These are phyloP conservation scores for Echinochloa phyllopogon DNA, from an alignment of 176 grass and related monocot genomes.

Conservation along the genomic window DNA sequence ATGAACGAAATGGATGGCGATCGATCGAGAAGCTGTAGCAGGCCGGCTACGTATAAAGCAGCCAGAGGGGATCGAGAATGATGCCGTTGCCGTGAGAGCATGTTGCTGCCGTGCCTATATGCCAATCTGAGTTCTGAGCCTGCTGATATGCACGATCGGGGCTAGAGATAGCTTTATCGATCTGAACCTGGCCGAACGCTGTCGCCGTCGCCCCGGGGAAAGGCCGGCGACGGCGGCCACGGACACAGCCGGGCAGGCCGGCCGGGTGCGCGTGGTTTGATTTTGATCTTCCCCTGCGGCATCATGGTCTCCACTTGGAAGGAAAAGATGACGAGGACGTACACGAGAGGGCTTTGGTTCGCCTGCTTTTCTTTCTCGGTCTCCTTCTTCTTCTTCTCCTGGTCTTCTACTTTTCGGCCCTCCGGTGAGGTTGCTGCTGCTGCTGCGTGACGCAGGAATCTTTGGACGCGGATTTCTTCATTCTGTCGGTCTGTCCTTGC, in stretches of 20 bases:
- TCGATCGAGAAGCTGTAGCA: background rate
- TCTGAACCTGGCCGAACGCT: conserved; percentile 3
- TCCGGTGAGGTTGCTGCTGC: background rate
- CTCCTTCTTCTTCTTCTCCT: background rate
- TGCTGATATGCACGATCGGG: background rate
- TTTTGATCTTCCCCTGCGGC: background rate
- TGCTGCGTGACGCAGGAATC: conserved; percentile 40
- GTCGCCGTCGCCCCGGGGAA: conserved; percentile 7
- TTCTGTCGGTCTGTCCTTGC: background rate
- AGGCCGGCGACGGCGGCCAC: background rate
- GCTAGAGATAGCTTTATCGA: background rate
- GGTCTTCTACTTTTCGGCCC: background rate
- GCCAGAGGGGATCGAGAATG: background rate
- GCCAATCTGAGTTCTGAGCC: background rate
- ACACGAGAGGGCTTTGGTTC: background rate
- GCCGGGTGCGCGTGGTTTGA: conserved; percentile 19
- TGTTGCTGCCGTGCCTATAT: background rate
- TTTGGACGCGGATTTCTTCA: conserved; percentile 4
- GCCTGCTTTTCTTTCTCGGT: background rate
- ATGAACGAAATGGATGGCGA: background rate
- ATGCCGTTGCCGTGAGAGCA: conserved; percentile 5
- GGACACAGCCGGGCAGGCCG: background rate
- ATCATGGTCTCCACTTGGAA: conserved; percentile 42
- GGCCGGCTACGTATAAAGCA: background rate
- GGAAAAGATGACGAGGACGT: background rate